Percentiles rank a stretch among this genome's conserved stretches.
phyloP scores from a whole-genome alignment of 148 eudicot species.

The Rhododendron vialii region DNA sequence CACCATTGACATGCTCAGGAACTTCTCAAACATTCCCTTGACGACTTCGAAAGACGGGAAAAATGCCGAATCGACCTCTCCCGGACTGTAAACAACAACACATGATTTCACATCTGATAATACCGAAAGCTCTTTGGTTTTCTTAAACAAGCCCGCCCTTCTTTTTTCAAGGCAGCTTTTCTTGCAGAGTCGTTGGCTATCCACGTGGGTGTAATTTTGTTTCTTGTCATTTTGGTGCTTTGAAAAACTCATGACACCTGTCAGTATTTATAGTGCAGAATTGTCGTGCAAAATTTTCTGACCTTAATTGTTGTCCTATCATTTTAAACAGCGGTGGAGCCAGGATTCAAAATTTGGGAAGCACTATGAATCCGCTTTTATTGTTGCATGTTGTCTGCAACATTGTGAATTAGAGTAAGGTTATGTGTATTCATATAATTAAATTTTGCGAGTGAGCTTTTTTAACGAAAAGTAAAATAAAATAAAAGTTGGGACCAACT shows the following conservation, averaged over 20 bases:
- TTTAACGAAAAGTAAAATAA: too few species aligned
- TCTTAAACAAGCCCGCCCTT: slow-evolving; percentile 18
- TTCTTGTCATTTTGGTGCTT: slow-evolving; percentile 12
- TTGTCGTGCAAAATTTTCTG: not conserved
- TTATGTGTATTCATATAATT: too few species aligned
- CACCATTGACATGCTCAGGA: not conserved
- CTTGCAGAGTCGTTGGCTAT: slow-evolving; percentile 12
- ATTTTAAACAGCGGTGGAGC: too few species aligned
- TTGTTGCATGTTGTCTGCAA: too few species aligned
- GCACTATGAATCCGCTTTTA: too few species aligned
- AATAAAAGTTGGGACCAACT: too few species aligned
- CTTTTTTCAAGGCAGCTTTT: slow-evolving; percentile 4
- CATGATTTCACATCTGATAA: slow-evolving; percentile 15
- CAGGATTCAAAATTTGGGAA: too few species aligned
- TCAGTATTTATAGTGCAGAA: not conserved
- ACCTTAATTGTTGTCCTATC: not conserved
- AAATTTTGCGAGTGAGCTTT: too few species aligned
- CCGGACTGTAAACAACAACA: slow-evolving; percentile 10
- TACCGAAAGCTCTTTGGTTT: slow-evolving; percentile 17
- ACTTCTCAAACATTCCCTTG: slow-evolving; percentile 6
- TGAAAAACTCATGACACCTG: not conserved
- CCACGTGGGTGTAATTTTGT: not conserved
- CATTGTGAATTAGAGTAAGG: too few species aligned
- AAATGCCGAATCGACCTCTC: not conserved
- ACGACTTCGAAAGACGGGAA: slow-evolving; percentile 13